These are phyloP conservation scores for Plenodomus lindquistii DNA, from an alignment of 2,329 filamentous ascomycete genomes.

Conservation along the genomic window DNA sequence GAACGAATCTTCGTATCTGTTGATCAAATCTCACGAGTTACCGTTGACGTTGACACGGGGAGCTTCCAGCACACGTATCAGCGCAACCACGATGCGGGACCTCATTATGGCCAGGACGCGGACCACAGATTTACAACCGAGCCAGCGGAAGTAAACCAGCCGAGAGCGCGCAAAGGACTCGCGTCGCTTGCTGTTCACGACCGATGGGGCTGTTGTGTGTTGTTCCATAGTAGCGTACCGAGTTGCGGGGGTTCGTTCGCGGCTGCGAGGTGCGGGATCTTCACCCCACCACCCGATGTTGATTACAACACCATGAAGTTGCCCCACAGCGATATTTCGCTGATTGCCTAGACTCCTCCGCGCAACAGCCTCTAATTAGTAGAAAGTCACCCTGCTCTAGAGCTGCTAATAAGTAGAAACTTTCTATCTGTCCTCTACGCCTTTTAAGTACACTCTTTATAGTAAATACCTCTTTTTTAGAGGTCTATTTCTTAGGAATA, in stretches of 20 bases:
- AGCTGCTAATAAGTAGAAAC: no score
- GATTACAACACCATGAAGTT: not conserved
- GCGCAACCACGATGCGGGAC: constrained; percentile 1
- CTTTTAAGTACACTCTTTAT: no score
- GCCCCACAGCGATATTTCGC: no score
- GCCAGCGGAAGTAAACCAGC: not conserved
- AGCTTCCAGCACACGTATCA: not conserved
- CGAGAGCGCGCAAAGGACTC: not conserved
- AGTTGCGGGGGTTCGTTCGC: not conserved
- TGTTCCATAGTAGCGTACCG: not conserved
- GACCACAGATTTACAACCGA: constrained; percentile 11
- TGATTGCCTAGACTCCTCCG: no score
- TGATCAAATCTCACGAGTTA: no score
- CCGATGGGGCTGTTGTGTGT: not conserved
- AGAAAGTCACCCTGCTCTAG: no score
- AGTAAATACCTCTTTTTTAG: no score
- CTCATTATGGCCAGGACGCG: constrained; percentile 3
- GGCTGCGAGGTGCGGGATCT: not conserved
- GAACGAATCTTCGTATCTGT: no score
- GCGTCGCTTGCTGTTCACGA: not conserved
- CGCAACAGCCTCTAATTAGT: no score
- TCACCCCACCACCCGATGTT: not conserved
- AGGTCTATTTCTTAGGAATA: no score
- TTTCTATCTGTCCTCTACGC: no score
- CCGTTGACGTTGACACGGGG: no score